Conservation (phyloP, 2,329 filamentous ascomycete genomes). For the Pseudogymnoascus sp. region DNA sequence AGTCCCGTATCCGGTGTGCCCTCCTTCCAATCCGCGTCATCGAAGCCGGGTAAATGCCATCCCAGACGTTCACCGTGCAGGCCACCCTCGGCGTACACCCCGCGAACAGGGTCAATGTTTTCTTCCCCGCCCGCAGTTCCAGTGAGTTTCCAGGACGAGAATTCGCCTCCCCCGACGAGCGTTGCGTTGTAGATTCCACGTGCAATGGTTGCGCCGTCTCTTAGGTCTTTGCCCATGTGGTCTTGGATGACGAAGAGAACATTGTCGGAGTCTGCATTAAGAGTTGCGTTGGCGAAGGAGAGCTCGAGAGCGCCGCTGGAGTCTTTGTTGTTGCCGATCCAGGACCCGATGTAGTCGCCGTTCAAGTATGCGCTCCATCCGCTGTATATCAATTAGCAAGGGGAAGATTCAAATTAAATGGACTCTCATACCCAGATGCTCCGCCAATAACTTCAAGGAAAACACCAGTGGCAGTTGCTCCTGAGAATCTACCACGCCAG, state of each 20-base stretch:
- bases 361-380: constrained; percentile 36
- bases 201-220: constrained; percentile 37
- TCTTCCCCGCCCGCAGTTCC: constrained; percentile 46
- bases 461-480: constrained; percentile 24
- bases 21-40: constrained; percentile 37
- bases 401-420: not conserved
- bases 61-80: constrained; percentile 49
- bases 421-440: constrained; percentile 9
- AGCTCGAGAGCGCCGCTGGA: constrained; percentile 33
- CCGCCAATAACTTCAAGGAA: constrained; percentile 19
- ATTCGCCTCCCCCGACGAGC: constrained; percentile 36
- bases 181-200: constrained; percentile 46
- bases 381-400: constrained; percentile 9
- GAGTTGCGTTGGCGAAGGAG: constrained; percentile 41
- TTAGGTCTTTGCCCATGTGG: constrained; percentile 51
- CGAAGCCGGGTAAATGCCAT: constrained; percentile 49
- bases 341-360: constrained; percentile 46
- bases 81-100: constrained; percentile 49
- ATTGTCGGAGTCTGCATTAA: constrained; percentile 34
- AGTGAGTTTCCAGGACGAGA: constrained; percentile 49
- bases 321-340: constrained; percentile 39
- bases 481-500: constrained; percentile 35
- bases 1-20: constrained; percentile 28
- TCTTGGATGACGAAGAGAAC: constrained; percentile 49
- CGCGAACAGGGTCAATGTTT: constrained; percentile 46